Conservation (phyloP, 2,329 filamentous ascomycete genomes). For the Scedosporium minutisporum region DNA sequence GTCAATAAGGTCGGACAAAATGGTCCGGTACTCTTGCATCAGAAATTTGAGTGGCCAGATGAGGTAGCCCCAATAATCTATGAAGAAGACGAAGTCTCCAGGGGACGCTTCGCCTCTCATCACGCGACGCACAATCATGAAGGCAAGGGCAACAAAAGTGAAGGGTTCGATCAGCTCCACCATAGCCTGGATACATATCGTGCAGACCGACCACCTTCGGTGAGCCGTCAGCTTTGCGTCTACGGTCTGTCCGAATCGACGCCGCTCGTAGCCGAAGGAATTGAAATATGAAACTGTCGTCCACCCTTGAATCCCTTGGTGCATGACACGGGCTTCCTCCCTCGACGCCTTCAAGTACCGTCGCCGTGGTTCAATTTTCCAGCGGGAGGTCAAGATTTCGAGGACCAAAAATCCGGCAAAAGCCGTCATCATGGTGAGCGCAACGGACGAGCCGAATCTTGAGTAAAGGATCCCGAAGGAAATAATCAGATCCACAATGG, state of each 20-base stretch:
- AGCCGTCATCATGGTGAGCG: too few relatives aligned
- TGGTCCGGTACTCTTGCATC: conserved; percentile 7
- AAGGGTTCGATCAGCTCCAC: too few relatives aligned
- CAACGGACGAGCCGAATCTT: too few relatives aligned
- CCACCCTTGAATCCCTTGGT: conserved; percentile 51
- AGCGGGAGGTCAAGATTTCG: too few relatives aligned
- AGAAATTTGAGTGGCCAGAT: conserved; percentile 25
- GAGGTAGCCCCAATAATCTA: conserved; percentile 46
- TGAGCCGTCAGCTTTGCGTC: too few relatives aligned
- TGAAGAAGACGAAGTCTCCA: conserved; percentile 51
- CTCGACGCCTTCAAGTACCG: conserved; percentile 24
- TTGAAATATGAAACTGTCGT: conserved; percentile 41
- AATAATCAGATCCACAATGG: too few relatives aligned
- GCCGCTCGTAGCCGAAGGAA: conserved; percentile 20
- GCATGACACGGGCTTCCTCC: conserved; percentile 42
- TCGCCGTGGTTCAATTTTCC: too few relatives aligned
- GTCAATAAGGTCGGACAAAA: conserved; percentile 7
- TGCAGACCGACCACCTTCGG: too few relatives aligned
- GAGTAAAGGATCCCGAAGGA: too few relatives aligned
- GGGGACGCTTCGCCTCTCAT: conserved; percentile 25
- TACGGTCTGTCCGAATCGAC: conserved; percentile 10
- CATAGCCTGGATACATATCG: too few relatives aligned
- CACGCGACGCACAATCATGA: neutral
- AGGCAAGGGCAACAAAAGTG: too few relatives aligned
- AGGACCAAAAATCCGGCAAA: too few relatives aligned